phyloP scores from a whole-genome alignment of 2,329 filamentous ascomycete species.

The Cladosporium velox region DNA sequence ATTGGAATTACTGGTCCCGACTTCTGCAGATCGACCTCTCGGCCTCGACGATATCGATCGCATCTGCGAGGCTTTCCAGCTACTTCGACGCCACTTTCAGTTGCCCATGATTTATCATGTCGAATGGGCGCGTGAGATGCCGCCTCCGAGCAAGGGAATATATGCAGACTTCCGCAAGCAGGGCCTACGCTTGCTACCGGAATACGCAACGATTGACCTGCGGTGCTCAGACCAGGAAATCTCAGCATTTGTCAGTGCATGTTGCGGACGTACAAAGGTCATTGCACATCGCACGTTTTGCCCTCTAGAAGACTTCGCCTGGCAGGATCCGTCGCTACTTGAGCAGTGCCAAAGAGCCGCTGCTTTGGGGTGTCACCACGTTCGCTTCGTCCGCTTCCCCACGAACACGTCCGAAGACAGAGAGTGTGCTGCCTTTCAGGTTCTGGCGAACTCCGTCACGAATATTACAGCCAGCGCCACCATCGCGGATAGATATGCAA shows the following conservation, averaged over 20 bases:
- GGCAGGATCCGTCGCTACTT: not conserved
- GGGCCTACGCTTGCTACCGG: slow-evolving; percentile 5
- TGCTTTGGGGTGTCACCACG: not conserved
- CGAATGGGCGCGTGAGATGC: not conserved
- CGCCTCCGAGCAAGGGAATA: not conserved
- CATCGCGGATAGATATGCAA: not conserved
- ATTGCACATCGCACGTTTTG: slow-evolving; percentile 1
- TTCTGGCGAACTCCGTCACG: not conserved
- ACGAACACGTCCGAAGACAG: not conserved
- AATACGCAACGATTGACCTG: slow-evolving; percentile 8
- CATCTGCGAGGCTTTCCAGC: not conserved
- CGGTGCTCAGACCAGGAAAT: slow-evolving; percentile 6
- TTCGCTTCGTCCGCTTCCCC: not conserved
- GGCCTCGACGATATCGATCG: not conserved
- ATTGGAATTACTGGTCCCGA: not conserved
- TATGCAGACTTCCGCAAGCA: not conserved
- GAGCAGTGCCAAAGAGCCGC: slow-evolving; percentile 5
- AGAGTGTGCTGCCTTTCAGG: not conserved
- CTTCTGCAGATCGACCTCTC: not conserved
- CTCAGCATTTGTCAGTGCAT: not conserved
- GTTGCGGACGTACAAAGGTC: not conserved
- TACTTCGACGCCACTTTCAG: not conserved
- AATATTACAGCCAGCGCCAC: not conserved
- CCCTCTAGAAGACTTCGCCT: not conserved
- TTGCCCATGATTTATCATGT: not conserved